Evolutionary conservation across 345 rosid genomes (phyloP).

Genomic region (Euphorbia lathyris): DNA sequence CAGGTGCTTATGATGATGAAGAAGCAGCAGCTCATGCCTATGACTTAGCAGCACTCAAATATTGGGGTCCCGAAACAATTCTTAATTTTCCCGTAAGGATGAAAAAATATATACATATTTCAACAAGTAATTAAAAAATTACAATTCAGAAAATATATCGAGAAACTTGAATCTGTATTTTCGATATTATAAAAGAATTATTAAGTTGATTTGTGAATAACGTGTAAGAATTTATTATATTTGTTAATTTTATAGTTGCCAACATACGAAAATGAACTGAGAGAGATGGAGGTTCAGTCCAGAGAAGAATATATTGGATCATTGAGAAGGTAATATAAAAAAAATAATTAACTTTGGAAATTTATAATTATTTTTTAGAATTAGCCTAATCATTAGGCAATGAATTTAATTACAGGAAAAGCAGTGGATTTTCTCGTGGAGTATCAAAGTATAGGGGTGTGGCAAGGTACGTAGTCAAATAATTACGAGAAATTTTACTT

Average conservation of each 20-base stretch:
- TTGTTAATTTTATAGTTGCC: conserved; percentile 37
- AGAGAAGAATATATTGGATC: conserved; percentile 87
- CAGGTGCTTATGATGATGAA: conserved; percentile 90
- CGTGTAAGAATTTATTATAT: too few species aligned
- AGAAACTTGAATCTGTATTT: too few species aligned
- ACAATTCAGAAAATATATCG: too few species aligned
- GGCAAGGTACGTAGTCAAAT: conserved; percentile 63
- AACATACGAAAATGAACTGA: conserved; percentile 57
- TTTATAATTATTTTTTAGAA: too few species aligned
- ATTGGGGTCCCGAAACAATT: conserved; percentile 80
- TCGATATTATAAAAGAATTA: not conserved
- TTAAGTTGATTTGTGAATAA: too few species aligned
- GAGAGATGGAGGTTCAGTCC: conserved; percentile 75
- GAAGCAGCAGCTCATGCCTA: conserved; percentile 90
- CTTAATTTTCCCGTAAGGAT: conserved; percentile 89
- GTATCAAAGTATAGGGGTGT: conserved; percentile 94
- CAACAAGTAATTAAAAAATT: too few species aligned
- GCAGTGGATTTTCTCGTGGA: conserved; percentile 92
- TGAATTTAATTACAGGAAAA: conserved; percentile 57
- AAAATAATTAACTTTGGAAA: not conserved
- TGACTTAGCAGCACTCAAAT: conserved; percentile 93
- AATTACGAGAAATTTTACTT: too few species aligned
- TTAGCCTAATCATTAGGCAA: not conserved
- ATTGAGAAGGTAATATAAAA: conserved; percentile 57
- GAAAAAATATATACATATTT: too few species aligned